Conservation (phyloP, 306 rosid genomes). For the Begonia peltatifolia region DNA sequence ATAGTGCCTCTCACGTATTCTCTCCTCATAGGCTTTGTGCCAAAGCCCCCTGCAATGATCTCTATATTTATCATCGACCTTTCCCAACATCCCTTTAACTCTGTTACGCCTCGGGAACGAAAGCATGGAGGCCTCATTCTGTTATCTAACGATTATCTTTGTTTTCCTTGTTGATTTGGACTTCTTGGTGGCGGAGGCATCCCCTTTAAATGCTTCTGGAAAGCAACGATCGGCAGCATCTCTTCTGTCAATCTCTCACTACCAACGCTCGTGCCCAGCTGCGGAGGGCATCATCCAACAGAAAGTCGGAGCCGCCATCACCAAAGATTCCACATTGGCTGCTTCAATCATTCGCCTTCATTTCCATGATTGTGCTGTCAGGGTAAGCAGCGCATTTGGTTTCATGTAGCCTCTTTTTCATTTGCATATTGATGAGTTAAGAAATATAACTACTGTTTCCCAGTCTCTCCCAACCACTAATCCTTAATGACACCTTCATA, state of each 20-base stretch:
- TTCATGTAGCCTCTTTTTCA: not conserved
- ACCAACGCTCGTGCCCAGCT: constrained; percentile 34
- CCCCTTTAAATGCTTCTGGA: not conserved
- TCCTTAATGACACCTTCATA: not conserved
- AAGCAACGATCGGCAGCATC: not conserved
- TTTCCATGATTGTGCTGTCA: constrained; percentile 68
- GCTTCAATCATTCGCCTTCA: constrained; percentile 64
- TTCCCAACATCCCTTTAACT: not conserved
- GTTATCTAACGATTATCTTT: not conserved
- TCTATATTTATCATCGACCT: not conserved
- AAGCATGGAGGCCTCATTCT: not conserved
- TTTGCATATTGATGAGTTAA: not conserved
- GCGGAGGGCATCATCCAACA: constrained; percentile 62
- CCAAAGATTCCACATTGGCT: constrained; percentile 55
- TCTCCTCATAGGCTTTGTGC: not conserved
- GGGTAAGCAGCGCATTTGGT: constrained; percentile 25
- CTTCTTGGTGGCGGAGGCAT: constrained; percentile 5
- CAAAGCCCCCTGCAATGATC: not conserved
- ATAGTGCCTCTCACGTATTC: constrained; percentile 41
- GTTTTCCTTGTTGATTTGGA: constrained; percentile 21
- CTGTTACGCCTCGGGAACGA: not conserved
- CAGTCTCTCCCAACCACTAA: not conserved
- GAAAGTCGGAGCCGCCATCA: constrained; percentile 42
- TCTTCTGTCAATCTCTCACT: constrained; percentile 33
- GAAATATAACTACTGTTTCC: not conserved